These are phyloP conservation scores for Penicillium argentinense DNA, from an alignment of 495 filamentous ascomycete genomes.

Conservation along the genomic window DNA sequence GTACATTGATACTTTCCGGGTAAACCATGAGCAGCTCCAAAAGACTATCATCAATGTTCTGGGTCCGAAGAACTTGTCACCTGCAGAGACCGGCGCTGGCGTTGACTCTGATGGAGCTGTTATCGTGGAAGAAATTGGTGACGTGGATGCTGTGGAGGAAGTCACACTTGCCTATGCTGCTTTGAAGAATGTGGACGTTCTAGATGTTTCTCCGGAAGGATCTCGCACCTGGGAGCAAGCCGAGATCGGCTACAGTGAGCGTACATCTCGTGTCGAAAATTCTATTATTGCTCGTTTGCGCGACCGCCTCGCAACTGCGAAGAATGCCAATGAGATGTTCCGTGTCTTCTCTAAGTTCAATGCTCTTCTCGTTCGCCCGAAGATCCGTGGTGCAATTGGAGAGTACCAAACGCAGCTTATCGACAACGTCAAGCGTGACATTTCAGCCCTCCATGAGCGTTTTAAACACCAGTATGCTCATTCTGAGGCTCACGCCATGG, in stretches of 20 bases:
- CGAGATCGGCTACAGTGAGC: conserved; percentile 93
- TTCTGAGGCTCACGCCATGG: conserved; percentile 97
- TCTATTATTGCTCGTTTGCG: conserved; percentile 95
- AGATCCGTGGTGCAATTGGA: conserved; percentile 94
- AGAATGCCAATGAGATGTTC: conserved; percentile 98
- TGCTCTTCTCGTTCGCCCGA: conserved; percentile 93
- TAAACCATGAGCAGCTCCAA: conserved; percentile 96
- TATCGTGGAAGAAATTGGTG: conserved; percentile 89
- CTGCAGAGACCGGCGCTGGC: conserved; percentile 45
- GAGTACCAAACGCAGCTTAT: conserved; percentile 98
- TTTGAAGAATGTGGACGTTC: conserved; percentile 87
- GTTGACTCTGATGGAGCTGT: conserved; percentile 58
- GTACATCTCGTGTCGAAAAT: conserved; percentile 94
- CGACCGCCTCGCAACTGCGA: conserved; percentile 91
- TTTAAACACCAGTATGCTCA: conserved; percentile 99
- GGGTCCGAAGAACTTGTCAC: conserved; percentile 59
- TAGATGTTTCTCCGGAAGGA: conserved; percentile 87
- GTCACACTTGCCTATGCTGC: conserved; percentile 92
- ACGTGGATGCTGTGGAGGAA: conserved; percentile 97
- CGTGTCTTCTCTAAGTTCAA: conserved; percentile 99
- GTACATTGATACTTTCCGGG: conserved; percentile 90
- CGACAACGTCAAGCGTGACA: conserved; percentile 94
- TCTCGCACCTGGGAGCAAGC: conserved; percentile 88
- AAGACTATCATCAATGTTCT: conserved; percentile 93
- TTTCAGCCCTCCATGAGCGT: conserved; percentile 86